Evolutionary conservation across 768 basidiomycete genomes (phyloP).

Genomic region (Symmetrospora coprosmae): DNA sequence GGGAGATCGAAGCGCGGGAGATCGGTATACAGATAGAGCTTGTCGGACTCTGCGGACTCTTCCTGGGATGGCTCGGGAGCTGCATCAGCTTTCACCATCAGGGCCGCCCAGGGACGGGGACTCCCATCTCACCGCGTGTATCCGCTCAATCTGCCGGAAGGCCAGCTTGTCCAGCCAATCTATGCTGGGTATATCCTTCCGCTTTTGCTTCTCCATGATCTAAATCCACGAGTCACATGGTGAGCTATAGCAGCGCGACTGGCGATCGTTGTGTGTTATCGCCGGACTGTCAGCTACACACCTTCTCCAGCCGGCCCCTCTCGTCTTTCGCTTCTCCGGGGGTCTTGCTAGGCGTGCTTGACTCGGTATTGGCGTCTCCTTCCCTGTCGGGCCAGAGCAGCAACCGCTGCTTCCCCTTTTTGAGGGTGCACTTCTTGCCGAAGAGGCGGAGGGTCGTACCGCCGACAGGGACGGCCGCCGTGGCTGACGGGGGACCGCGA

Average conservation of each 20-base stretch:
- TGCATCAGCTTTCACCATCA: neutral
- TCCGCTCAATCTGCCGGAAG: constrained; percentile 87
- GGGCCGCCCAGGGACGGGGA: neutral
- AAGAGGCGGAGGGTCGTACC: constrained; percentile 82
- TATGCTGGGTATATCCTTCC: constrained; percentile 79
- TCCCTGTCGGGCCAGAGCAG: constrained; percentile 67
- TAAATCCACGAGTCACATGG: too few species aligned
- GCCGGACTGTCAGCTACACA: too few species aligned
- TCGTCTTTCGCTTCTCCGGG: constrained; percentile 47
- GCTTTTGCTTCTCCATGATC: constrained; percentile 81
- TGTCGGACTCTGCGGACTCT: constrained; percentile 79
- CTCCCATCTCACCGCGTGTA: constrained; percentile 58
- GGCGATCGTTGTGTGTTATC: too few species aligned
- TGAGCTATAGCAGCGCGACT: neutral
- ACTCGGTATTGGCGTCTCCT: constrained; percentile 70
- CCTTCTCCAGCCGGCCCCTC: constrained; percentile 89
- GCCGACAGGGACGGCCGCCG: constrained; percentile 40
- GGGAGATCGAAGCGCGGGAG: constrained; percentile 94
- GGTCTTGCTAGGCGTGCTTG: constrained; percentile 77
- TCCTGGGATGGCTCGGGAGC: constrained; percentile 43
- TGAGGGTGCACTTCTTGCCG: constrained; percentile 81
- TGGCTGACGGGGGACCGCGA: constrained; percentile 45
- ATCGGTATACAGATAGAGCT: constrained; percentile 91
- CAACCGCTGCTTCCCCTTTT: constrained; percentile 79
- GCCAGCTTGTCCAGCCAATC: constrained; percentile 92